Percentiles rank a stretch among this genome's conserved stretches.
Evolutionary conservation across 306 rosid species (phyloP).

Genomic region (Gynostemma pentaphyllum): DNA sequence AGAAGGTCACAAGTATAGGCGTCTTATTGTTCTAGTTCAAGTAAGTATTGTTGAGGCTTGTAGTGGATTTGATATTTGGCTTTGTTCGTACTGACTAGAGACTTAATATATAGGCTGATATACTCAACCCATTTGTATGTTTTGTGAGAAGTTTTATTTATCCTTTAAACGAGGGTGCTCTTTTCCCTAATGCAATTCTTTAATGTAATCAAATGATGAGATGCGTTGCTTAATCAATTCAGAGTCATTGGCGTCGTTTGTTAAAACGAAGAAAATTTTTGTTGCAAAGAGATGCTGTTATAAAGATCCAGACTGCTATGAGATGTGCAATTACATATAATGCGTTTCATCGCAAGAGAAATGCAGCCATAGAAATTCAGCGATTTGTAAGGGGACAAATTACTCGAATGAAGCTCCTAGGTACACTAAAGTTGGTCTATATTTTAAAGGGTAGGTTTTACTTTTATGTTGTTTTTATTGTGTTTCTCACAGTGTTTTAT

Average conservation of each 20-base stretch:
- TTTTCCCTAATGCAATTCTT: background rate
- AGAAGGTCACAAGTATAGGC: conserved; percentile 29
- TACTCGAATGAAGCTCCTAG: conserved; percentile 49
- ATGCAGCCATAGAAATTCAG: conserved; percentile 55
- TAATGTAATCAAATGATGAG: background rate
- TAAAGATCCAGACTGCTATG: conserved; percentile 47
- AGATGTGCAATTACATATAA: conserved; percentile 35
- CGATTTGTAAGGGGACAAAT: conserved; percentile 55
- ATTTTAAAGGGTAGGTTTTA: background rate
- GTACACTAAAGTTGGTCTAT: conserved; percentile 30
- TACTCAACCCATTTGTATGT: conserved; percentile 4
- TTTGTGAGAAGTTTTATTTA: background rate
- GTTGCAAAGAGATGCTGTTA: conserved; percentile 36
- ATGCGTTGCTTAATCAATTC: conserved; percentile 5
- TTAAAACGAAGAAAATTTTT: conserved; percentile 36
- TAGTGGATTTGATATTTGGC: background rate
- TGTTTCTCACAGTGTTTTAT: conserved; percentile 6
- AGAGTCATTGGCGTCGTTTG: conserved; percentile 70
- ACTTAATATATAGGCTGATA: conserved; percentile 9
- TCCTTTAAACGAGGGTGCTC: background rate
- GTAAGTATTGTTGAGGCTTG: conserved; percentile 29
- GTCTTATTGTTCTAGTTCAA: conserved; percentile 49
- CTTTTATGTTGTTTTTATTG: background rate
- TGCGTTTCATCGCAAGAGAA: conserved; percentile 28
- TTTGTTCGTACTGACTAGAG: background rate